Evolutionary conservation across 2,329 filamentous ascomycete genomes (phyloP), one percentile per base, ranked within the genome.

Genomic region (Penicillium sp.): DNA sequence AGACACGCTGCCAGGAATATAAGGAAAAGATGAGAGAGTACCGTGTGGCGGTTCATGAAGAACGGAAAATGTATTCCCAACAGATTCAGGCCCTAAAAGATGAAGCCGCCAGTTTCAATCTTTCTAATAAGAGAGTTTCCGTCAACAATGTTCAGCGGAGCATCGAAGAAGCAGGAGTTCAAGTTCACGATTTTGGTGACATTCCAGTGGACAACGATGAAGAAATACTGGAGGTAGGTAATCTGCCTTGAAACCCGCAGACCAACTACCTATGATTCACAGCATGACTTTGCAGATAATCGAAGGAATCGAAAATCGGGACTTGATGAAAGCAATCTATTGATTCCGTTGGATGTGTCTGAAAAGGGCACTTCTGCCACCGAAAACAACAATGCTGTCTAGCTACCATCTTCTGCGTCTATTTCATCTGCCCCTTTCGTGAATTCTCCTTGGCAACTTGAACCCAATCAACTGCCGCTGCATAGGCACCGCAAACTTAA

Each of bases 11-110:
- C 9, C 70, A 74, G 51, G 72, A 75, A 47, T 75, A 73, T 58
- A 70, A 73, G 30, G 68, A 71, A n/a, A 69, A 69, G 9, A 60
- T 77, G 43, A 73, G 72, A 42, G 66, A 73, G 51, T 71, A 71
- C 45, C 69, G 66, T n/a, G 65, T 69, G 18, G 63, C 63, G 1
- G 72, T 71, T 56, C 63, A 69, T 4, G 65, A 73, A 30, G 74
- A 76, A 59, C 72, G 70, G 30, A 64, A 64, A 47, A 64, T 65
- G n/a, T 68, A 75, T 71, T 68, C 69, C 56, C 67, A 66, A 45
- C 69, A 73, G 21, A 74, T 76, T 23, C 68, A 74, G 24, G 62
- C 67, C 6, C 57, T 76, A n/a, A 69, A 66, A 59, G 60, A 64
- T 14, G 67, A 68, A 46, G 56, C 73, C 40, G 61, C 65, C 21